Evolutionary conservation across 345 rosid species (phyloP).

Genomic region (Populus simonii): DNA sequence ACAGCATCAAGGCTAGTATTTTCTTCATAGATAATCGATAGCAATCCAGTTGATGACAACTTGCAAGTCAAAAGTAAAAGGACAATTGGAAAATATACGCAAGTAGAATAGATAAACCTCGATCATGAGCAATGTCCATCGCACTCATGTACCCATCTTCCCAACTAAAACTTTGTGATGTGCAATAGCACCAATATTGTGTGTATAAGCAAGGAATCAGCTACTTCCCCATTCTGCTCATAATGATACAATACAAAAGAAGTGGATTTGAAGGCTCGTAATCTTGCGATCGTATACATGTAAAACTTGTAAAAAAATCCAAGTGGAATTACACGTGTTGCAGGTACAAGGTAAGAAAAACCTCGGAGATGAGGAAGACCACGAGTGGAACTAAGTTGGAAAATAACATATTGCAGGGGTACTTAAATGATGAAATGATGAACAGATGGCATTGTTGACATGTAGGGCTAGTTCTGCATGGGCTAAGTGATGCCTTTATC

Average conservation of each 20-base stretch:
- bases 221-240: slow-evolving; percentile 67
- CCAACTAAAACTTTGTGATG: slow-evolving; percentile 94
- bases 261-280: background rate
- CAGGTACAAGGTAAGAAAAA: background rate
- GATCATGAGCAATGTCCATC: slow-evolving; percentile 97
- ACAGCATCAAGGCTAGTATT: too few species aligned
- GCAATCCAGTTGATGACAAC: too few species aligned
- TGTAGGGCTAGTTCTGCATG: too few species aligned
- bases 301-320: background rate
- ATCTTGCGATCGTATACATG: background rate
- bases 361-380: background rate
- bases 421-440: too few species aligned
- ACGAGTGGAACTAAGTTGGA: too few species aligned
- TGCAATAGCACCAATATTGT: slow-evolving; percentile 79
- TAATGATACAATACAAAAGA: slow-evolving; percentile 46
- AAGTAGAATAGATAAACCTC: slow-evolving; percentile 47
- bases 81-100: slow-evolving; percentile 9
- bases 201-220: slow-evolving; percentile 91
- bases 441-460: too few species aligned
- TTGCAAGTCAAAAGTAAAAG: background rate
- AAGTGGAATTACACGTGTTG: background rate
- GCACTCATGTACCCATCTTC: slow-evolving; percentile 97
- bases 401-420: too few species aligned
- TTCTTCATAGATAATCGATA: too few species aligned
- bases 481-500: too few species aligned